Conservation (phyloP, 2,329 filamentous ascomycete genomes). For the Ramularia endophylla region DNA sequence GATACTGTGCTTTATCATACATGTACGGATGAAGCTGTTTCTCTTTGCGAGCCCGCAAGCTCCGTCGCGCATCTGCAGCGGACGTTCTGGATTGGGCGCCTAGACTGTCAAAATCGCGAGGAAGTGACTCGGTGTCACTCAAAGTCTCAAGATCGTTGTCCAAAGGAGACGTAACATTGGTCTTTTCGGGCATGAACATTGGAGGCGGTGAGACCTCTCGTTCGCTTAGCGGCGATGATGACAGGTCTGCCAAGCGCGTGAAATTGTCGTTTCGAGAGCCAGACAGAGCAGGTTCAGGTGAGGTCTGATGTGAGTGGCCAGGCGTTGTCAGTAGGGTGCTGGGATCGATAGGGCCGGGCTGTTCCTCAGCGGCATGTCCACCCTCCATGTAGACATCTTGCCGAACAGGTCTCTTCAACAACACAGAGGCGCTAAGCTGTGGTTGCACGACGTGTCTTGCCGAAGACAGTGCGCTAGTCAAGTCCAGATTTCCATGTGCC, state of each 20-base stretch:
- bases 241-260: slow-evolving; percentile 4
- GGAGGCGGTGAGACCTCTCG: slow-evolving; percentile 19
- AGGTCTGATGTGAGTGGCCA: too few species aligned
- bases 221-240: slow-evolving; percentile 25
- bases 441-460: too few species aligned
- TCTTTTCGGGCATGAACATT: neutral
- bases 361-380: too few species aligned
- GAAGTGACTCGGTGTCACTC: slow-evolving; percentile 1
- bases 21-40: slow-evolving; percentile 46
- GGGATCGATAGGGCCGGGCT: too few species aligned
- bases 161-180: neutral
- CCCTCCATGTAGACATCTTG: too few species aligned
- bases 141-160: slow-evolving; percentile 1
- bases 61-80: slow-evolving; percentile 21
- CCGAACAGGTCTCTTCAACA: too few species aligned
- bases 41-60: slow-evolving; percentile 40
- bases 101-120: neutral
- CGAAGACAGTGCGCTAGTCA: too few species aligned
- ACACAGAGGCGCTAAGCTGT: too few species aligned
- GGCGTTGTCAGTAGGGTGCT: too few species aligned
- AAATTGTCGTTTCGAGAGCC: neutral
- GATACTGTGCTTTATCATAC: slow-evolving; percentile 40
- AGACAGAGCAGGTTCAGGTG: too few species aligned
- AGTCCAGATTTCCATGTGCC: too few species aligned
- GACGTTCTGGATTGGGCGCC: neutral